Evolutionary conservation across 176 grass and related monocot genomes (phyloP).

Genomic region (Juncus effusus): DNA sequence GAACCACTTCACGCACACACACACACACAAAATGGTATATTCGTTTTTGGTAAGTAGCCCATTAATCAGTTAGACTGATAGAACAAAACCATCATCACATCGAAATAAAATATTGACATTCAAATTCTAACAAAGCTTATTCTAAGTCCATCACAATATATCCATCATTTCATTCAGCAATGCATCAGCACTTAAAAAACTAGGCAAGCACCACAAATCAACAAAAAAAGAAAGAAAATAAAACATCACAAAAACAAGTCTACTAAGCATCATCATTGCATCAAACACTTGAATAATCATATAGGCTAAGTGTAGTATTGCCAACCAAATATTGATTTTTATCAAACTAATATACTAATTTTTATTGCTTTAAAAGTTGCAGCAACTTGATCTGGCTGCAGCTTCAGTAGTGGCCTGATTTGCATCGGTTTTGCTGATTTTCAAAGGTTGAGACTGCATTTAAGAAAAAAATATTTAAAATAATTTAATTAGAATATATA

Average conservation of each 20-base stretch:
- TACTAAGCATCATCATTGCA: background rate
- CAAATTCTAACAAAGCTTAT: slow-evolving; percentile 9
- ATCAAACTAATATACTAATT: slow-evolving; percentile 20
- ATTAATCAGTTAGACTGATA: too few relatives aligned
- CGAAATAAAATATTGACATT: slow-evolving; percentile 15
- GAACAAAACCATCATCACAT: background rate
- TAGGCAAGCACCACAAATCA: slow-evolving; percentile 13
- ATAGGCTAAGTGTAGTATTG: background rate
- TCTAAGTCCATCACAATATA: background rate
- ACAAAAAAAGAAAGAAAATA: background rate
- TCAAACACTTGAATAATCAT: slow-evolving; percentile 18
- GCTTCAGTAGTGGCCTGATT: slow-evolving; percentile 30
- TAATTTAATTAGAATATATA: background rate
- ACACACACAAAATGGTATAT: too few relatives aligned
- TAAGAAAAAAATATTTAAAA: slow-evolving; percentile 9
- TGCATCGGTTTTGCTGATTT: slow-evolving; percentile 57
- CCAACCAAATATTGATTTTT: slow-evolving; percentile 3
- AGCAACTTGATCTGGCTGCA: slow-evolving; percentile 55
- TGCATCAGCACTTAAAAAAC: slow-evolving; percentile 9
- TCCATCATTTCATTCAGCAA: slow-evolving; percentile 11
- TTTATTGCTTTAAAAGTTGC: slow-evolving; percentile 45
- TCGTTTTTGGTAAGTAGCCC: too few relatives aligned
- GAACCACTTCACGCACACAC: too few relatives aligned
- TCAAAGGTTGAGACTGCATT: slow-evolving; percentile 50
- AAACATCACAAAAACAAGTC: background rate